Base-by-base conservation (phyloP, 768 basidiomycete species). In the Cantharellus anzutake region DNA sequence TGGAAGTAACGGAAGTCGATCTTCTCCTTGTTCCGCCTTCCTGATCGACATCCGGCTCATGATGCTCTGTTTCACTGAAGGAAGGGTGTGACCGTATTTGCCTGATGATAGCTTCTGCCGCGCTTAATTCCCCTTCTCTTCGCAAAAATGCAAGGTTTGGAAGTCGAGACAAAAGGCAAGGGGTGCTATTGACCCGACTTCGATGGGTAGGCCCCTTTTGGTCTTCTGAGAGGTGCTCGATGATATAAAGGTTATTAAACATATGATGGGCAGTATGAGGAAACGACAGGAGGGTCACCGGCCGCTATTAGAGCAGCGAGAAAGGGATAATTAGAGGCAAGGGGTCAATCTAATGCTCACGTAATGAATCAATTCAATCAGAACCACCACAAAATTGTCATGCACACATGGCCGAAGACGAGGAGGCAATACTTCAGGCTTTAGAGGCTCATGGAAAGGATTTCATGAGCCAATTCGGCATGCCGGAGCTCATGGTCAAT, bases 41-140 rank as follows among this genome's bases (percentile, higher is more conserved):
- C 7, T 35, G 34, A 58, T 51, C 57, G 34, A 42, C 57, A 50
- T 14, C 14, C 4, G 16, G 14, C 38, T 20, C 51, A 3, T 16
- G 51, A 35, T 35, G 3, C 35, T 56, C 16, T 41, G 57, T 35
- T 48, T 14, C 4, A 58, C 4, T n/a, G 37, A 41, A 16, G 38
- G 52, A 56, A 53, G 39, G 14, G 42, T 35, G 11, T 56, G 20
- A 1, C 20, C 20, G 20, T 2, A 63, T 38, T 35, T 63, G 60
- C 7, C 56, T 59, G 38, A 62, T 44, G n/a, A 85, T 67, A 42
- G 82, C 78, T 62, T 69, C 75, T 0, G 82, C 81, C 14, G 80
- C 84, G 55, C 73, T 67, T 50, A 69, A 68, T 48, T 76, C 73
- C 38, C 84, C 87, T 72, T 90, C 87, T 51, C 86, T 79, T 69